Evolutionary conservation across 1,284 basidiomycete genomes (phyloP), one percentile per base, ranked within the genome.

Genomic region (Austroboletus rostrupii): DNA sequence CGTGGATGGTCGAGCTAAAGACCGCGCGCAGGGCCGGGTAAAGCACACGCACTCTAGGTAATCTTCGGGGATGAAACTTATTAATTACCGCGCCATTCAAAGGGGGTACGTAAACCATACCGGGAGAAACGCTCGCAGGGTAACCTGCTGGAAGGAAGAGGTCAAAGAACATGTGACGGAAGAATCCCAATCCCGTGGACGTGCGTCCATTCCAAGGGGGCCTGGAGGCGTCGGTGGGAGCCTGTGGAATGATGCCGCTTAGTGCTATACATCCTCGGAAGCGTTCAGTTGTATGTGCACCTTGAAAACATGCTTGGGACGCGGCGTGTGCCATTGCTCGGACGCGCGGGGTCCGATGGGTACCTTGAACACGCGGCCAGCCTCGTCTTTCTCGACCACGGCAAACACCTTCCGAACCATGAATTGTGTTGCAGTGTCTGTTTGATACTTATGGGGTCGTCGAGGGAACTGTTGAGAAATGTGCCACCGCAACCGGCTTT

Each of bases 121-220:
- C 83, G 63, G 79, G 71, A 40, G 81, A 79, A 29, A 85, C 83
- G 36, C 70, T 80, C 10, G 70, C 60, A 3, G 82, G 81, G 57
- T 81, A 85, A 0, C 81, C 80, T 32, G 77, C 74, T 2, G 83
- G 81, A 26, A 84, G 71, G 55, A 85, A 85, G 21, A 84, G 68
- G 46, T 76, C 75, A 13, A 64, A 66, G 5, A 78, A 53, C 37
- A 76, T 57, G 33, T 72, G 61, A 28, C 52, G 38, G n/a, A 61
- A 32, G 5, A 50, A 47, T 1, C 20, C 49, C 4, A 43, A 29
- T 36, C 36, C 31, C 14, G 8, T 19, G 41, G n/a, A 23, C 19
- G 39, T 9, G 23, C 21, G 7, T 23, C 17, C 12, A 20, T 43
- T 52, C 39, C 26, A n/a, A 36, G 19, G 33, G 3, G 35, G 33